phyloP scores from a whole-genome alignment of 2,329 filamentous ascomycete species.

The Sarocladiaceae sp. region DNA sequence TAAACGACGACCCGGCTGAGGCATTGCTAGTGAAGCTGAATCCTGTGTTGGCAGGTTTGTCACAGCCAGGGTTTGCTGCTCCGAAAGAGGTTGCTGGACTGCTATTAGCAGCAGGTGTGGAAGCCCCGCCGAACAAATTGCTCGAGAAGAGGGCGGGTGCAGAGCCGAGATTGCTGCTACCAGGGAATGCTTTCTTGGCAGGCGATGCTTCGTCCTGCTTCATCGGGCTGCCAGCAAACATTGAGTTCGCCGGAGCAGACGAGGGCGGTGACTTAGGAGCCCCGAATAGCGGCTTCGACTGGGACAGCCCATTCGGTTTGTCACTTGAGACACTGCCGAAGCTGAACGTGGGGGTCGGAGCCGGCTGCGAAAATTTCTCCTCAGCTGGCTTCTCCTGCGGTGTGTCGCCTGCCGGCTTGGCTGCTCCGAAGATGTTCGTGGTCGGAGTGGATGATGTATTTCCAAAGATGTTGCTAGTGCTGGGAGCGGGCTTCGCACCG shows the following conservation, averaged over 20 bases:
- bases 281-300: conserved; percentile 34
- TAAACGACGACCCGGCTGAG: conserved; percentile 25
- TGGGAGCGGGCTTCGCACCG: conserved; percentile 20
- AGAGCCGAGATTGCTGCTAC: conserved; percentile 18
- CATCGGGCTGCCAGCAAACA: conserved; percentile 39
- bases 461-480: conserved; percentile 27
- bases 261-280: conserved; percentile 29
- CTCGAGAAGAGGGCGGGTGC: conserved; percentile 31
- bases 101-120: conserved; percentile 15
- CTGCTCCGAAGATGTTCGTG: conserved; percentile 21
- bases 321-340: conserved; percentile 26
- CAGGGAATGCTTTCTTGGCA: conserved; percentile 29
- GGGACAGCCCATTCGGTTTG: conserved; percentile 23
- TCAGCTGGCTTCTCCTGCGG: conserved; percentile 12
- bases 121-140: conserved; percentile 31
- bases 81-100: neutral
- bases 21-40: conserved; percentile 18
- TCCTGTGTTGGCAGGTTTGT: conserved; percentile 13
- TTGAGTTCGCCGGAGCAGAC: conserved; percentile 19
- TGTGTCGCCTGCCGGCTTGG: conserved; percentile 18
- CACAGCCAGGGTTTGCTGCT: conserved; percentile 20
- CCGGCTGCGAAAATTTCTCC: conserved; percentile 8
- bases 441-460: conserved; percentile 16
- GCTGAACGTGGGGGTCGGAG: conserved; percentile 26
- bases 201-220: conserved; percentile 37